Evolutionary conservation across 2,329 filamentous ascomycete genomes (phyloP).

Genomic region (Aspergillus brunneoviolaceus): DNA sequence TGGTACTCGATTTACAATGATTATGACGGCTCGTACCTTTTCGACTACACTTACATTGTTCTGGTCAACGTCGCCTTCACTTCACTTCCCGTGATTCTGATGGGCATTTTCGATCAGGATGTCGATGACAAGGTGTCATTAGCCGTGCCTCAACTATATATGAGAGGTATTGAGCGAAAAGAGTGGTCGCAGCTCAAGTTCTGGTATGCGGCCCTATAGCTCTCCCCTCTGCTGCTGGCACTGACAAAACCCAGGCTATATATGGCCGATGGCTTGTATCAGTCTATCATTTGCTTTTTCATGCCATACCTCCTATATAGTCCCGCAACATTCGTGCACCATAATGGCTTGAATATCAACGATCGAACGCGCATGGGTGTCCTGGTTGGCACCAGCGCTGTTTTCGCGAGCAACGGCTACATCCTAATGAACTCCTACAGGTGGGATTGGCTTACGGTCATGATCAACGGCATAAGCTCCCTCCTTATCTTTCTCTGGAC

Average conservation of each 20-base stretch:
- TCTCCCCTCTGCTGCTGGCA: constrained; percentile 2
- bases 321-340: constrained; percentile 65
- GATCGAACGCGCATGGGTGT: constrained; percentile 84
- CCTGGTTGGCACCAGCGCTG: constrained; percentile 79
- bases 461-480: constrained; percentile 79
- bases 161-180: constrained; percentile 88
- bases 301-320: constrained; percentile 81
- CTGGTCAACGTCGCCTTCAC: constrained; percentile 97
- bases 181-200: constrained; percentile 98
- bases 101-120: constrained; percentile 96
- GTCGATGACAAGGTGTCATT: constrained; percentile 91
- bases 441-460: constrained; percentile 94
- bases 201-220: constrained; percentile 60
- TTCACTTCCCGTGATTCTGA: constrained; percentile 87
- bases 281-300: constrained; percentile 90
- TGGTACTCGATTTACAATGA: constrained; percentile 97
- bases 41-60: constrained; percentile 96
- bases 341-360: constrained; percentile 71
- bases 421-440: constrained; percentile 94
- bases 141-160: constrained; percentile 92
- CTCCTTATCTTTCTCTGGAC: constrained; percentile 95
- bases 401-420: constrained; percentile 89
- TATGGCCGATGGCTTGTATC: constrained; percentile 92
- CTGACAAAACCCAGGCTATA: constrained; percentile 65
- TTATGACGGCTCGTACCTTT: constrained; percentile 94